A percentile compares a stretch with the other conserved stretches of the same genome.
Evolutionary conservation across 345 rosid genomes (phyloP).

Genomic region (Combretum micranthum): DNA sequence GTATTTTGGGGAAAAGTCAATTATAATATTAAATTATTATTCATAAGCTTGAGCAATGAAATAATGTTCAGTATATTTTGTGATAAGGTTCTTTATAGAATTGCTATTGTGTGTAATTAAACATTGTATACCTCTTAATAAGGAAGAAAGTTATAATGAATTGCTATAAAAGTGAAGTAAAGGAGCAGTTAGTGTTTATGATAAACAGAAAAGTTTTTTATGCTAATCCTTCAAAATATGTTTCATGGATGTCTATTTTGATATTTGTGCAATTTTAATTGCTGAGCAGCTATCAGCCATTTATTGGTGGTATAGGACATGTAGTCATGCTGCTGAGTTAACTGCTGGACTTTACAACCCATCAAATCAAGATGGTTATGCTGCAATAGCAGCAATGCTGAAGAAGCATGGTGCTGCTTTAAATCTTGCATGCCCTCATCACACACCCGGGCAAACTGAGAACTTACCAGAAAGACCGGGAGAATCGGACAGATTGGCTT

Average conservation of each 20-base stretch:
- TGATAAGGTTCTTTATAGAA: too few relatives aligned
- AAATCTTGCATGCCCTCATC: conserved; percentile 60
- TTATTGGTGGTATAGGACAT: conserved; percentile 97
- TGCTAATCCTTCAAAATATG: background rate
- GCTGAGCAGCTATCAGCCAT: conserved; percentile 81
- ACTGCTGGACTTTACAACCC: conserved; percentile 94
- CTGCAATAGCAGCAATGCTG: conserved; percentile 56
- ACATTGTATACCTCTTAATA: background rate
- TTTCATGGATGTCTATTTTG: background rate
- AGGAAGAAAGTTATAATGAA: conserved; percentile 3
- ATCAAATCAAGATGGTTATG: conserved; percentile 84
- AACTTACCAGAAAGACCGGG: conserved; percentile 47
- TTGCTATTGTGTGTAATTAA: too few relatives aligned
- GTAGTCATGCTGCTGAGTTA: conserved; percentile 94
- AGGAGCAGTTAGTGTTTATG: background rate
- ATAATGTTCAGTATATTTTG: background rate
- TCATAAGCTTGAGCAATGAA: too few relatives aligned
- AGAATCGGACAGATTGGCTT: conserved; percentile 72
- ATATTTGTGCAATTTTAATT: conserved; percentile 23
- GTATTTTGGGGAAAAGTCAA: too few relatives aligned
- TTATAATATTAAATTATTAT: too few relatives aligned
- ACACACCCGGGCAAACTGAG: conserved; percentile 47
- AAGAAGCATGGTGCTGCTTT: conserved; percentile 70
- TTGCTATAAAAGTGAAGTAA: background rate
- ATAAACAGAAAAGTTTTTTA: background rate